Evolutionary conservation across 495 filamentous ascomycete species (phyloP), one percentile per base, ranked within the genome.

Genomic region (Talaromyces stipitatus): DNA sequence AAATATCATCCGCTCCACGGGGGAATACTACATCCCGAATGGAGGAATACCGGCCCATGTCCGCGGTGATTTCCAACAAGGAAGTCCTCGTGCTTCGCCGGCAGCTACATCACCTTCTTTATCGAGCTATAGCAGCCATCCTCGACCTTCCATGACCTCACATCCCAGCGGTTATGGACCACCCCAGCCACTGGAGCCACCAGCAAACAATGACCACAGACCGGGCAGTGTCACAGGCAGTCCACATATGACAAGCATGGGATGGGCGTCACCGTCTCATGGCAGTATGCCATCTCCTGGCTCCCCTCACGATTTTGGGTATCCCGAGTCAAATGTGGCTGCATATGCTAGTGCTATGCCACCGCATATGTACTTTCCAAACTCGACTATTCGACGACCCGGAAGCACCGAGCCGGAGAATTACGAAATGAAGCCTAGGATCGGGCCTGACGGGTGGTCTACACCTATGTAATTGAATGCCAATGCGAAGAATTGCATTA

Each of bases 141-240:
- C 61, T 68, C 86, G 72, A 65, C 89, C 68, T 60, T 87, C 68
- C 58, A 81, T 78, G 84, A 92, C 83, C 62, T 96, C 91, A 18
- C 90, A 96, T 71, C 91, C 91, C 0, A 83, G 73, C 9, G 80
- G 76, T 43, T 96, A 92, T 65, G 88, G 82, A 23, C 90, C 89
- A 7, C 92, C 94, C 0, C 84, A 88, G 33, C 89, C 91, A 29
- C 79, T 98, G 5, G 94, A 98, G 67, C 92, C 94, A 22, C 91
- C 87, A 45, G 77, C 90, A 30, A 90, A 90, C 64, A 82, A 82
- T 28, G 88, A 92, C 60, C 84, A 86, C 48, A 78, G 80, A 29
- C 78, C 81, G 2, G 85, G 82, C 60, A 91, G 86, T 62, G 83
- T 79, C 5, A 78, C 64, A 38, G 85, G 85, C 8, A 90, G 86